Evolutionary conservation across 768 basidiomycete species (phyloP), one percentile per base, ranked within the genome.

Genomic region (Infundibulicybe gibba): DNA sequence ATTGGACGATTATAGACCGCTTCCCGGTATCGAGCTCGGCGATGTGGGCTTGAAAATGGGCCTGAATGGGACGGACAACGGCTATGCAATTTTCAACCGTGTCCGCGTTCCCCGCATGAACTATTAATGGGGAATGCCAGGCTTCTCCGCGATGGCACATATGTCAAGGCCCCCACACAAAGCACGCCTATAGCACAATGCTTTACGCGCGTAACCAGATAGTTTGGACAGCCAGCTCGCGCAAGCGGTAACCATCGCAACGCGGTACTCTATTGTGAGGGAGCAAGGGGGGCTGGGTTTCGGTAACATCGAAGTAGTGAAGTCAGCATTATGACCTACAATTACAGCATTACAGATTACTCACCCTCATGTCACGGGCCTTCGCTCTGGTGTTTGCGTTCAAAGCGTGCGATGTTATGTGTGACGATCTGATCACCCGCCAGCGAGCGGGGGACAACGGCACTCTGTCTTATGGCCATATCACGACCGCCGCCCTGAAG

Each of bases 211-310:
- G 60, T 6, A 49, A 41, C 16, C 13, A 34, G 32, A 48, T 61
- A 34, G 32, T 55, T 33, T 42, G 45, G 19, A 41, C 42, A 14
- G 46, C 19, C 58, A 59, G 41, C 56, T 62, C 16, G 61, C 58
- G 5, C 53, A 59, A 45, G 60, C 58, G 5, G 49, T 44, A 0
- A 57, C 56, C 16, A 60, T 62, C 19, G 56, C 61, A 13, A 56
- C 51, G 21, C 56, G 61, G 5, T 61, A 63, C 32, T 61, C 61
- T 10, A 47, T 50, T 30, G 56, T 59, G 25, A 54, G 61, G 2
- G 60, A 59, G 45, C 60, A 63, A 41, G 58, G 61, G 6, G 54
- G 52, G n/a, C 43, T 61, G 8, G 45, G 44, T n/a, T 52, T 58
- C 40, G 35, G 50, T 15, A 5, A 53, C 25, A 16, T 46, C 6